Evolutionary conservation across 768 basidiomycete species (phyloP).

Genomic region (Pisolithus marmoratus): DNA sequence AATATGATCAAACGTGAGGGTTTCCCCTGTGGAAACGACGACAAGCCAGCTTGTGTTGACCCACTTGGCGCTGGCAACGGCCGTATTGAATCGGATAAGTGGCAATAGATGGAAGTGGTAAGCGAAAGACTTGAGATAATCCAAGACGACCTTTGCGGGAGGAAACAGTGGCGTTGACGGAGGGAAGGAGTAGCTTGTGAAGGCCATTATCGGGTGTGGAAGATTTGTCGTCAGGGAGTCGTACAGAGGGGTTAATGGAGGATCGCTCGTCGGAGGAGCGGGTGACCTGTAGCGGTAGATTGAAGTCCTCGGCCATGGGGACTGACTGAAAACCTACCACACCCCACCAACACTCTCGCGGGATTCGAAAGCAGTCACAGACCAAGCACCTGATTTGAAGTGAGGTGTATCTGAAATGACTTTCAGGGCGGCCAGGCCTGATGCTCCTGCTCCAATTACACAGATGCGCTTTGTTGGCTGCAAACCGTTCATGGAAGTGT

Average conservation of each 20-base stretch:
- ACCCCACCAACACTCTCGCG: constrained; percentile 66
- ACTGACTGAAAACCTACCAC: constrained; percentile 45
- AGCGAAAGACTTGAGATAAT: constrained; percentile 69
- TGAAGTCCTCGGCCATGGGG: not conserved
- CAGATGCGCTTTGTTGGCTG: constrained; percentile 42
- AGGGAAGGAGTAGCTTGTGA: constrained; percentile 56
- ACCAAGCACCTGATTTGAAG: constrained; percentile 57
- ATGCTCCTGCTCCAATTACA: constrained; percentile 73
- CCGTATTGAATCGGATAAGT: constrained; percentile 59
- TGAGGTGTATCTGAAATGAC: constrained; percentile 54
- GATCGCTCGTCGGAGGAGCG: constrained; percentile 41
- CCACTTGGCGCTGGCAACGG: constrained; percentile 45
- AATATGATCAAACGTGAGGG: constrained; percentile 51
- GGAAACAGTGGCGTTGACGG: constrained; percentile 71
- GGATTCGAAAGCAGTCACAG: constrained; percentile 56
- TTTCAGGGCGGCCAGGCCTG: constrained; percentile 67
- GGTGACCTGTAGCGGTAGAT: constrained; percentile 43
- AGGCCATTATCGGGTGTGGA: constrained; percentile 76
- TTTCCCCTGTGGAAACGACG: constrained; percentile 33
- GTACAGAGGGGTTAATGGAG: constrained; percentile 67
- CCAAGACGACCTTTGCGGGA: constrained; percentile 48
- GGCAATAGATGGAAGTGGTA: constrained; percentile 50
- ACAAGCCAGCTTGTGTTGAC: constrained; percentile 44
- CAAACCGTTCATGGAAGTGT: not conserved
- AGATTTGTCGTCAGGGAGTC: constrained; percentile 80